phyloP scores from a whole-genome alignment of 306 rosid genomes.

The Pyrus bretschneideri region DNA sequence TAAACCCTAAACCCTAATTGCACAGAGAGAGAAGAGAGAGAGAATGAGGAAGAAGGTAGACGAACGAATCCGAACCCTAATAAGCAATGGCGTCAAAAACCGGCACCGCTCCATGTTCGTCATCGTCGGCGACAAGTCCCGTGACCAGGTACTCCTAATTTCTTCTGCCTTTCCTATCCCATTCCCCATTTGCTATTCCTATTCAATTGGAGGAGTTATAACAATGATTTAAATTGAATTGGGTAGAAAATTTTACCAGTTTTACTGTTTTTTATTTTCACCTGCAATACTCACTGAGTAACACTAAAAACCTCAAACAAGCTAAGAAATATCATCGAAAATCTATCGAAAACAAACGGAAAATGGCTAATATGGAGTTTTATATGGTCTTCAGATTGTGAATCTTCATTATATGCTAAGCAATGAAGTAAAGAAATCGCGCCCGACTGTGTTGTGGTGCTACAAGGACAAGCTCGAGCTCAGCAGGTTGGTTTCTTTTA shows the following conservation, averaged over 20 bases:
- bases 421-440: constrained; percentile 72
- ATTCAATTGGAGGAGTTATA: neutral
- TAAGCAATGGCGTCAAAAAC: constrained; percentile 83
- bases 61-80: constrained; percentile 82
- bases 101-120: constrained; percentile 83
- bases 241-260: neutral
- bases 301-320: neutral
- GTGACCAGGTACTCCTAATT: constrained; percentile 49
- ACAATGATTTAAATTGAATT: neutral
- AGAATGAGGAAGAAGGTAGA: constrained; percentile 93
- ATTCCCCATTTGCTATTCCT: neutral
- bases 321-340: too few relatives aligned
- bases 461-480: constrained; percentile 87
- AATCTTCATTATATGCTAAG: constrained; percentile 84
- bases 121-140: constrained; percentile 91
- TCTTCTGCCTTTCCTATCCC: neutral
- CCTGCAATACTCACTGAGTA: neutral
- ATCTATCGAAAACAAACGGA: neutral
- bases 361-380: neutral
- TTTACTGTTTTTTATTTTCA: neutral
- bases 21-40: neutral
- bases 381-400: constrained; percentile 47
- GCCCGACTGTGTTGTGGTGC: constrained; percentile 84
- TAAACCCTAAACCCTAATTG: neutral
- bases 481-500: constrained; percentile 51